These are phyloP conservation scores for Solanum chmielewskii DNA, from an alignment of 257 asterid genomes.

Conservation along the genomic window DNA sequence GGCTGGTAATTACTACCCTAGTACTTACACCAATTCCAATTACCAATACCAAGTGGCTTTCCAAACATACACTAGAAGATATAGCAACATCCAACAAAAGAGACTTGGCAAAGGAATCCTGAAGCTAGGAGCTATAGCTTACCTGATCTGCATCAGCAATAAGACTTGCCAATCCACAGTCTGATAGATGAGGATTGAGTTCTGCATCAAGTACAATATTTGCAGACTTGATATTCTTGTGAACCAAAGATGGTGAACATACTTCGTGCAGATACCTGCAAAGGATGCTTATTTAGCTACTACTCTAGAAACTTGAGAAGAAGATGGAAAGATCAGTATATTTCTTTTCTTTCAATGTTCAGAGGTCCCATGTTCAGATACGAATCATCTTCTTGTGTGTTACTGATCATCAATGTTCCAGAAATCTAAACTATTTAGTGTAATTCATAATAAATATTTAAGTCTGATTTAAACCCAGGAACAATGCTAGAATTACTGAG, in stretches of 20 bases:
- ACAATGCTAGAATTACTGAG: neutral
- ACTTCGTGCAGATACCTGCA: constrained; percentile 93
- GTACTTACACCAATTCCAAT: no score
- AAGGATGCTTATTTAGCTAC: constrained; percentile 4
- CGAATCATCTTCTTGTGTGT: neutral
- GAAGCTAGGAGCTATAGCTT: neutral
- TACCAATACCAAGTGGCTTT: no score
- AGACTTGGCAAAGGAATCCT: neutral
- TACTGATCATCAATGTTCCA: neutral
- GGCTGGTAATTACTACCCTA: no score
- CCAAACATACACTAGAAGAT: neutral
- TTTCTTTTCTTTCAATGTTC: neutral
- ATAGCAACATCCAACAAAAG: neutral
- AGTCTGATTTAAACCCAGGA: neutral
- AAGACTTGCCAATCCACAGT: constrained; percentile 72
- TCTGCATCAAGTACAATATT: constrained; percentile 77
- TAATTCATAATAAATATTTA: no score
- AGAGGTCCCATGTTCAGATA: neutral
- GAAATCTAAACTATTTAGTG: neutral
- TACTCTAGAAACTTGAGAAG: neutral
- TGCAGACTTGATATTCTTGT: constrained; percentile 78
- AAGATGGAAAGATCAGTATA: neutral
- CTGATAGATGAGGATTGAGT: constrained; percentile 93
- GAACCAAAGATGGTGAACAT: constrained; percentile 85
- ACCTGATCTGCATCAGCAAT: constrained; percentile 77